These are phyloP conservation scores for Sporothrix sp. DNA, from an alignment of 2,329 filamentous ascomycete genomes.

Conservation along the genomic window DNA sequence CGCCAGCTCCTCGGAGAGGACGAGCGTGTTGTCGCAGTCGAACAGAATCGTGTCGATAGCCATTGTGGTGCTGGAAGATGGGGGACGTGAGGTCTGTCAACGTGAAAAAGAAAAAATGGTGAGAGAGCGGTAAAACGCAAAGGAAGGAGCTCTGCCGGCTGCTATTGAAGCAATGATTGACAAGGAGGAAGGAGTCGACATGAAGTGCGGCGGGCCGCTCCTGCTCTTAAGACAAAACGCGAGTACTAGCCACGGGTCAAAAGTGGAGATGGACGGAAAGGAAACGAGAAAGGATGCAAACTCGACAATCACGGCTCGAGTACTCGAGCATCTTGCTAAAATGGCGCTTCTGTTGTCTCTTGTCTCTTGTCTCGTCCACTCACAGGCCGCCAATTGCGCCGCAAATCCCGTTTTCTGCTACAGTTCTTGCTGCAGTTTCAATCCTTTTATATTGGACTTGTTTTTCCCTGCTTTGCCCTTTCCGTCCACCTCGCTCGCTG, in stretches of 20 bases:
- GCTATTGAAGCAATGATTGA: neutral
- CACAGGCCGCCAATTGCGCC: neutral
- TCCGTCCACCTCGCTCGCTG: no score
- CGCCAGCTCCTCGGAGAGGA: conserved; percentile 80
- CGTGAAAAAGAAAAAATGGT: neutral
- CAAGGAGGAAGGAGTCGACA: neutral
- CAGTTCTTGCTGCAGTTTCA: neutral
- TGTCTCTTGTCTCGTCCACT: neutral
- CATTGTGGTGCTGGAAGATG: conserved; percentile 10
- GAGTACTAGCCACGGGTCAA: neutral
- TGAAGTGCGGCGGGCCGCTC: conserved; percentile 3
- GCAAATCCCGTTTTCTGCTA: neutral
- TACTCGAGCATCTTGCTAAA: neutral
- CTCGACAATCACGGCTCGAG: neutral
- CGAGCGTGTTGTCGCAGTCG: conserved; percentile 85
- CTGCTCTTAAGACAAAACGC: neutral
- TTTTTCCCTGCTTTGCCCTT: no score
- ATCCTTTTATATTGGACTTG: neutral
- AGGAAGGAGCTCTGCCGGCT: neutral
- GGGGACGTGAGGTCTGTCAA: neutral
- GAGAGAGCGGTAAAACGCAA: neutral
- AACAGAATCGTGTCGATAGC: conserved; percentile 60
- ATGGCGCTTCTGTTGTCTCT: no score
- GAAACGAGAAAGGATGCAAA: neutral
- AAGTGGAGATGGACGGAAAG: conserved; percentile 6